Conservation (phyloP, 2,329 filamentous ascomycete species). For the Neopestalotiopsis clavispora region DNA sequence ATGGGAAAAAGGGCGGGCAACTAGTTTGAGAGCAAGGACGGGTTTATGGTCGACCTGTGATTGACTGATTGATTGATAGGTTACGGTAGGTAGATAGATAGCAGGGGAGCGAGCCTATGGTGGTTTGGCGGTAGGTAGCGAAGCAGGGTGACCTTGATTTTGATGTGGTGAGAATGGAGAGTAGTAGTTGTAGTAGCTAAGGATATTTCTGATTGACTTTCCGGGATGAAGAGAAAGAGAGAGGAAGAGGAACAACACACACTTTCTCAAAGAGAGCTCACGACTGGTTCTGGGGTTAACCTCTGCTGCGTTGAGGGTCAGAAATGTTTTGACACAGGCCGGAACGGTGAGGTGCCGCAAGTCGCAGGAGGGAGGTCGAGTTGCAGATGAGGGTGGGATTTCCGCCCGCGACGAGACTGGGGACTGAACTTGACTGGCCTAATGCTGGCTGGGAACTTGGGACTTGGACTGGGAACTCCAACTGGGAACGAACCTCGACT, state of each 20-base stretch:
- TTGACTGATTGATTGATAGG: background rate
- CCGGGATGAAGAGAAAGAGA: conserved; percentile 17
- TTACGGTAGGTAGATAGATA: background rate
- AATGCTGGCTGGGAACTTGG: background rate
- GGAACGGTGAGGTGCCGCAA: conserved; percentile 44
- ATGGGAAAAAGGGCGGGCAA: background rate
- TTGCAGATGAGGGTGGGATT: conserved; percentile 18
- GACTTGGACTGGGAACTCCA: conserved; percentile 5
- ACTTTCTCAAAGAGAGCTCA: background rate
- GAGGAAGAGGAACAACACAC: background rate
- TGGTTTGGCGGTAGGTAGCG: background rate
- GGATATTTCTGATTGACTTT: conserved; percentile 21
- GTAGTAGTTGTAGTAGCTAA: conserved; percentile 18
- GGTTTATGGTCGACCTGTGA: background rate
- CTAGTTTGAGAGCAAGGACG: conserved; percentile 2
- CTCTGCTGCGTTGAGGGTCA: conserved; percentile 41
- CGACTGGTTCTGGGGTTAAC: conserved; percentile 1
- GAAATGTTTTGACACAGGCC: conserved; percentile 43
- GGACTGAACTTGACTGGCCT: background rate
- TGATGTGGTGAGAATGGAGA: conserved; percentile 16
- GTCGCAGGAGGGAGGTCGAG: conserved; percentile 23
- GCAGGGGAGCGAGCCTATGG: background rate
- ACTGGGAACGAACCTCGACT: background rate
- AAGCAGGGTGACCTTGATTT: background rate
- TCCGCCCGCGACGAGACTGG: conserved; percentile 2